A percentile compares a stretch with the other conserved stretches of the same genome.
Conservation (phyloP, 768 basidiomycete genomes). For the Hericium erinaceus region DNA sequence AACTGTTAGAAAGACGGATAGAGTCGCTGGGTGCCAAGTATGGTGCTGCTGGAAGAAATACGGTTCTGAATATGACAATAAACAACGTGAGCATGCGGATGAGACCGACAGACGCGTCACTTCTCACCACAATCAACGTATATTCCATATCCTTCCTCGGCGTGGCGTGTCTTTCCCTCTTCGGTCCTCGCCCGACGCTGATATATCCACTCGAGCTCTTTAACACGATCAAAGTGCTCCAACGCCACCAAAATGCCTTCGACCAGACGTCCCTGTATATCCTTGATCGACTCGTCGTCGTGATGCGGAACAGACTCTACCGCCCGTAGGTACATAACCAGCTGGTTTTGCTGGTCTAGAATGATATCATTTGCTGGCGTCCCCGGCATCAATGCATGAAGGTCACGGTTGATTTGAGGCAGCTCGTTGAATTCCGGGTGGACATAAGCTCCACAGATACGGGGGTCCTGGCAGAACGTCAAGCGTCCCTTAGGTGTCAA, state of each 20-base stretch:
- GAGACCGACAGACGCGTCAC: too few species aligned
- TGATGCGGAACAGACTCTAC: background rate
- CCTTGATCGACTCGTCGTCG: background rate
- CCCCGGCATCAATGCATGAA: background rate
- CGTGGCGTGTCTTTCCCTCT: too few species aligned
- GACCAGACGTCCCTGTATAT: background rate
- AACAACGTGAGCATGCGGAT: too few species aligned
- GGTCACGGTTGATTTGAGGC: background rate
- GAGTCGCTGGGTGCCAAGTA: background rate
- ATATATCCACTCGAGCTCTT: background rate
- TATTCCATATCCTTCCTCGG: too few species aligned
- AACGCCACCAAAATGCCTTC: background rate
- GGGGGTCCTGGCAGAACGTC: background rate
- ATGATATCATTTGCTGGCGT: background rate
- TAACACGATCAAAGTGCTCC: background rate
- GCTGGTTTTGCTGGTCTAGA: background rate
- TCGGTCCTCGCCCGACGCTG: background rate
- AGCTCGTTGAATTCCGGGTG: background rate
- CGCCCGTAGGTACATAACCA: background rate
- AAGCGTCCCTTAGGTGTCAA: background rate
- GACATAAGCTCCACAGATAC: background rate
- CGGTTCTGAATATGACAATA: background rate
- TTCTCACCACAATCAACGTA: background rate
- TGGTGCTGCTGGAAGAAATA: background rate
- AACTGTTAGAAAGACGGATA: background rate